phyloP scores from a whole-genome alignment of 179 eudicot species.

The Patellifolia procumbens region DNA sequence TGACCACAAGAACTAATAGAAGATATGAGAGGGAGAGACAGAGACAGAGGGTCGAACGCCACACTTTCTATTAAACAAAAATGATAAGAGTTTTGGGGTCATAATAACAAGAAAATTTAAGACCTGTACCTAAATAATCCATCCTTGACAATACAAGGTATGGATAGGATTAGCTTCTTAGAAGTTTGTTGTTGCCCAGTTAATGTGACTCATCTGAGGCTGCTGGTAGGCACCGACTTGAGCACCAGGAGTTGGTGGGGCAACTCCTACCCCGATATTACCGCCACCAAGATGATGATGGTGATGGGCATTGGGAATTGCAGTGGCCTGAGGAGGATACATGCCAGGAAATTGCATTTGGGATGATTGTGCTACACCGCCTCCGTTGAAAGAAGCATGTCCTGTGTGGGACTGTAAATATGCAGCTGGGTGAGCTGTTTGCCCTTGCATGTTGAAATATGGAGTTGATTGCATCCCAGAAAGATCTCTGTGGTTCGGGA shows the following conservation, averaged over 20 bases:
- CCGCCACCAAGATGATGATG: conserved; percentile 58
- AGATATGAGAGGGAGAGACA: conserved; percentile 6
- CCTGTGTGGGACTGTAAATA: conserved; percentile 74
- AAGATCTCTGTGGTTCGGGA: conserved; percentile 76
- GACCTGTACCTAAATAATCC: conserved; percentile 39
- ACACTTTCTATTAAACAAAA: conserved; percentile 27
- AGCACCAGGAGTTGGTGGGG: conserved; percentile 53
- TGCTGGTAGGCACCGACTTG: conserved; percentile 83
- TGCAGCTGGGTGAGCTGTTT: conserved; percentile 71
- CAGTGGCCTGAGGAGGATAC: conserved; percentile 63
- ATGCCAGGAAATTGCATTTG: conserved; percentile 89
- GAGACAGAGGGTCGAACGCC: conserved; percentile 15
- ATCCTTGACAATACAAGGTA: conserved; percentile 18
- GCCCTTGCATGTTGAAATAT: conserved; percentile 85
- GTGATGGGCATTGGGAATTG: conserved; percentile 54
- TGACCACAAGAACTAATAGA: not conserved
- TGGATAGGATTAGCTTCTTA: conserved; percentile 34
- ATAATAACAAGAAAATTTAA: conserved; percentile 28
- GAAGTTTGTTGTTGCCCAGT: conserved; percentile 76
- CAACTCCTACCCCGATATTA: conserved; percentile 58
- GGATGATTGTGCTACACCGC: conserved; percentile 63
- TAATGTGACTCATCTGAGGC: conserved; percentile 74
- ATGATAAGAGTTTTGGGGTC: conserved; percentile 18
- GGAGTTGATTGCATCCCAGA: conserved; percentile 76
- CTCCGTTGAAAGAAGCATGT: conserved; percentile 71